Percentiles rank a stretch among this genome's conserved stretches.
These are phyloP conservation scores for Calonectria hongkongensis DNA, from an alignment of 2,329 filamentous ascomycete species.

Conservation along the genomic window DNA sequence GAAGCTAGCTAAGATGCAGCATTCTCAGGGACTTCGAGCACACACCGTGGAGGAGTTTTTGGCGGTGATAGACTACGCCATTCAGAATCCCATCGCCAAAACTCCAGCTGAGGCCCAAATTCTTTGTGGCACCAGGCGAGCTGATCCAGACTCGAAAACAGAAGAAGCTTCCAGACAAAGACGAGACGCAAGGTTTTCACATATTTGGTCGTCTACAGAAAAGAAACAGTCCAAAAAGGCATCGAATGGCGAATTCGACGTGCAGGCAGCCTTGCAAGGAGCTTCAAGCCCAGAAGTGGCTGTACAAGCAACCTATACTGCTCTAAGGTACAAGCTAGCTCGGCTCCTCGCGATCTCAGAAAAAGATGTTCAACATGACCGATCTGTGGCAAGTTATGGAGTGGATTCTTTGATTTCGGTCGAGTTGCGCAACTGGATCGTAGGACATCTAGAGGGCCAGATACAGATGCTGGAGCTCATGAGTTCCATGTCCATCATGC, in stretches of 20 bases:
- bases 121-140: not conserved
- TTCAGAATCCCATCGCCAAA: not conserved
- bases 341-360: not conserved
- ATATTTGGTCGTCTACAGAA: not conserved
- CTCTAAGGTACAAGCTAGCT: not conserved
- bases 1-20: not conserved
- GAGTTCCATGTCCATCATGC: constrained; percentile 3
- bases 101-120: not conserved
- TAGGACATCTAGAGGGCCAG: not conserved
- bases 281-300: not conserved
- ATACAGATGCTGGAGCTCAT: constrained; percentile 4
- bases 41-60: not conserved
- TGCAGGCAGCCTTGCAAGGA: not conserved
- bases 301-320: constrained; percentile 1
- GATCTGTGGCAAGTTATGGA: not conserved
- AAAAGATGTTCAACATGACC: not conserved
- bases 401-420: not conserved
- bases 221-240: not conserved
- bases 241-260: not conserved
- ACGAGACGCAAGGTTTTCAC: not conserved
- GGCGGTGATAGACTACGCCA: not conserved
- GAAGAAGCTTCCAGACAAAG: constrained; percentile 1
- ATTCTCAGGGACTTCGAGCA: not conserved
- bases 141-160: not conserved
- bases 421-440: constrained; percentile 1